phyloP scores from a whole-genome alignment of 805 yeast genomes.

The Saccharomycopsis schoenii region DNA sequence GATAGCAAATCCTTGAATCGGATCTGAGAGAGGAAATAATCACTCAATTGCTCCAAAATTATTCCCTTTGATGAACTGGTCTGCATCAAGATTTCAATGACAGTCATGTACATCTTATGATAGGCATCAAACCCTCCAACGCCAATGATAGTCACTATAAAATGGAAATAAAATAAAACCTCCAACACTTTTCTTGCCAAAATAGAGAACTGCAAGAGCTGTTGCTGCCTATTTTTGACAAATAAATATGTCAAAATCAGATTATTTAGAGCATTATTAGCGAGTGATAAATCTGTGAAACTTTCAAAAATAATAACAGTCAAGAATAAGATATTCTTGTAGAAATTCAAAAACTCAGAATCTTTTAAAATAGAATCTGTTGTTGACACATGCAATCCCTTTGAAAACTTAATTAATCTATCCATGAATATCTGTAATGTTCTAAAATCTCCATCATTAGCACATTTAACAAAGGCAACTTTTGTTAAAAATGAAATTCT shows the following conservation, averaged over 20 bases:
- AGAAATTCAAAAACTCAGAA: neutral
- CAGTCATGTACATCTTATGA: conserved; percentile 4
- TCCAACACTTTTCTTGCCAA: conserved; percentile 16
- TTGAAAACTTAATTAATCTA: conserved; percentile 1
- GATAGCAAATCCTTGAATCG: neutral
- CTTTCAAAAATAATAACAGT: conserved; percentile 20
- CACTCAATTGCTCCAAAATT: conserved; percentile 9
- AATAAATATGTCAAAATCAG: neutral
- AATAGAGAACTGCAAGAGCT: neutral
- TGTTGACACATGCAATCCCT: neutral
- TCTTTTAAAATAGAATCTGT: neutral
- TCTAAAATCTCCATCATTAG: neutral
- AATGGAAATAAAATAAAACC: conserved; percentile 20
- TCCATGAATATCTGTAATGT: neutral
- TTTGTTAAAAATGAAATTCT: conserved; percentile 7
- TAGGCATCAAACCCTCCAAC: conserved; percentile 21
- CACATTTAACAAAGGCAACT: neutral
- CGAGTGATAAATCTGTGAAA: conserved; percentile 1
- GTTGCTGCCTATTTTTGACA: neutral
- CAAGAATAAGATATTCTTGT: conserved; percentile 16
- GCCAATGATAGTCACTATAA: conserved; percentile 22
- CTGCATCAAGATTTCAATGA: conserved; percentile 1
- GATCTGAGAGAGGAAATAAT: conserved; percentile 7
- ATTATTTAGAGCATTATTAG: neutral
- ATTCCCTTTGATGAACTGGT: neutral